Evolutionary conservation across 495 filamentous ascomycete species (phyloP).

Genomic region (Hypoxylon subgilvum): DNA sequence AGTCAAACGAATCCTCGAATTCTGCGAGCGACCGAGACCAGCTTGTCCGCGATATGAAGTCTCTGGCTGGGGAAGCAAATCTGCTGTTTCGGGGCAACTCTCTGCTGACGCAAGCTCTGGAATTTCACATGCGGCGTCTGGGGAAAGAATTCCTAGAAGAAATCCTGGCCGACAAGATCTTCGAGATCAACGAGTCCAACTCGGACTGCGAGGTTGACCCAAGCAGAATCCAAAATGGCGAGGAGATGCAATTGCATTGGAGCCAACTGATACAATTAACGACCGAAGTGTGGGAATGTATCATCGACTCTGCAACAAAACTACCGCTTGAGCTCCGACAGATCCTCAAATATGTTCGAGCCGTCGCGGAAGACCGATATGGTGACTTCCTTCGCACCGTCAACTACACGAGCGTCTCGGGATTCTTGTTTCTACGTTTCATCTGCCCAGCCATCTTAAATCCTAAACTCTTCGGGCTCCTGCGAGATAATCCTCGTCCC

Average conservation of each 20-base stretch:
- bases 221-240: constrained; percentile 68
- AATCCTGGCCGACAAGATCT: constrained; percentile 80
- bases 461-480: constrained; percentile 91
- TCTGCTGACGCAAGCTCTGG: constrained; percentile 88
- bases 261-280: constrained; percentile 75
- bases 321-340: constrained; percentile 85
- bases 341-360: constrained; percentile 89
- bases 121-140: constrained; percentile 92
- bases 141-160: constrained; percentile 94
- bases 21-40: constrained; percentile 59
- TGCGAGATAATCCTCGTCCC: constrained; percentile 83
- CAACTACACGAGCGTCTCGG: constrained; percentile 92
- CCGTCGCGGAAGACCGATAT: constrained; percentile 94
- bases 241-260: constrained; percentile 88
- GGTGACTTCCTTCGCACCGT: constrained; percentile 95
- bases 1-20: constrained; percentile 78
- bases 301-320: constrained; percentile 70
- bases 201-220: constrained; percentile 96
- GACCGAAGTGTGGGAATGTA: constrained; percentile 82
- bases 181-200: constrained; percentile 85
- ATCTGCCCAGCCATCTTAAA: constrained; percentile 96
- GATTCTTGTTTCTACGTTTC: constrained; percentile 94
- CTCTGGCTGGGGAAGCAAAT: constrained; percentile 80
- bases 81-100: constrained; percentile 96
- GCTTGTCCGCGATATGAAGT: constrained; percentile 67